Evolutionary conservation across 768 basidiomycete species (phyloP).

Genomic region (Mrakia hoshinonis): DNA sequence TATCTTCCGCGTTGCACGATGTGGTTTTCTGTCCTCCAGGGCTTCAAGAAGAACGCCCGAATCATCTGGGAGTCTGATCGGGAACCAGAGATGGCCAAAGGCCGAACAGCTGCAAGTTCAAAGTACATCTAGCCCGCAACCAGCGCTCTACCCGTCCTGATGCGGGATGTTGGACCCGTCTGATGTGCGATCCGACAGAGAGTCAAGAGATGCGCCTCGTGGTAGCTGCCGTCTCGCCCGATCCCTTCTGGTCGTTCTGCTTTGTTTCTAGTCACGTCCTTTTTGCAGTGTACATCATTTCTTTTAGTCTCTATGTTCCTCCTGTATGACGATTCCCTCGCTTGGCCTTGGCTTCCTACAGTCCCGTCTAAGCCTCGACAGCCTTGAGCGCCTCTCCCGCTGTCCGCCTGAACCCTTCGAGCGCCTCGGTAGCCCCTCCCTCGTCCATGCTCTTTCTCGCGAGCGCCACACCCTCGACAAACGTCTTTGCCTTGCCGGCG

Average conservation of each 20-base stretch:
- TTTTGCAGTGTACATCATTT: neutral
- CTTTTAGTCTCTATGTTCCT: neutral
- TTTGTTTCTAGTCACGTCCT: neutral
- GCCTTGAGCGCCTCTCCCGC: conserved; percentile 34
- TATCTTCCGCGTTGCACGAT: too few relatives aligned
- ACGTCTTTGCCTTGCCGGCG: conserved; percentile 63
- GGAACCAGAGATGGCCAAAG: conserved; percentile 18
- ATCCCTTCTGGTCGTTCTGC: neutral
- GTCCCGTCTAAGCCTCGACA: neutral
- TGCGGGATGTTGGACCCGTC: too few relatives aligned
- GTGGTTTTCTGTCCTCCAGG: neutral
- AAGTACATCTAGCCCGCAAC: neutral
- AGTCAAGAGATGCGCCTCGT: too few relatives aligned
- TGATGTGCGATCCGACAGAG: too few relatives aligned
- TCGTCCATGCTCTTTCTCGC: conserved; percentile 49
- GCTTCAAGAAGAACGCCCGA: conserved; percentile 16
- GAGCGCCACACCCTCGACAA: conserved; percentile 59
- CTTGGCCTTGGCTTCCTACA: neutral
- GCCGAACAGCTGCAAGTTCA: neutral
- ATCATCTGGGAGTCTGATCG: conserved; percentile 28
- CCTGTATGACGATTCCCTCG: neutral
- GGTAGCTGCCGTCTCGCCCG: neutral
- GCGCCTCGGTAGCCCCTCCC: conserved; percentile 43
- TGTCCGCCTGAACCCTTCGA: conserved; percentile 42
- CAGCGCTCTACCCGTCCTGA: neutral